Conservation (phyloP, 2,329 filamentous ascomycete genomes). For the Trichophyton simii region DNA sequence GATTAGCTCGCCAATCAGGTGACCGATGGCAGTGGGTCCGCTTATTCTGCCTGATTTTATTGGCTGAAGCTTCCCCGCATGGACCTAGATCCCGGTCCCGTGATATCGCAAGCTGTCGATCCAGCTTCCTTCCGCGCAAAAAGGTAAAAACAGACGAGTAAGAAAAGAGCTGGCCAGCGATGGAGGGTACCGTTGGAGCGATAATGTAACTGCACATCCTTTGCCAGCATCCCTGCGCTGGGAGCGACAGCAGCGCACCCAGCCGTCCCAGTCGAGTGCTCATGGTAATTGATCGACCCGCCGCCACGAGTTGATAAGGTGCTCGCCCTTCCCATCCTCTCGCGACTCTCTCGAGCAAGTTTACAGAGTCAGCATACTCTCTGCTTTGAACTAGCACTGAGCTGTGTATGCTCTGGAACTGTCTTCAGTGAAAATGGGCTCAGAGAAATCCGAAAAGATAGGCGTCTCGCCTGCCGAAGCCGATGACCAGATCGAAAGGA, state of each 20-base stretch:
- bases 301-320: background rate
- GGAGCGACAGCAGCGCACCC: background rate
- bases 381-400: background rate
- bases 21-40: background rate
- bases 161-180: background rate
- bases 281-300: background rate
- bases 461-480: background rate
- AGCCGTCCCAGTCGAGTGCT: background rate
- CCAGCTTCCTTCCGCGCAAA: background rate
- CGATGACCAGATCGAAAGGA: background rate
- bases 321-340: background rate
- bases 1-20: background rate
- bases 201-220: background rate
- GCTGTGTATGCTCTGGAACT: background rate
- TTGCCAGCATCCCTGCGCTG: background rate
- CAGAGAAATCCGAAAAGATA: background rate
- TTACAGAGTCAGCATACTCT: background rate
- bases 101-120: slow-evolving; percentile 1
- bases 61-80: background rate
- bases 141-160: background rate
- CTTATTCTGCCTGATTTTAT: background rate
- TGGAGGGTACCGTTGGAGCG: background rate
- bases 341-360: background rate
- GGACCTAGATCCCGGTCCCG: background rate
- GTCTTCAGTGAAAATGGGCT: background rate